These are phyloP conservation scores for Epichloe scottii DNA, from an alignment of 2,329 filamentous ascomycete genomes.

Conservation along the genomic window DNA sequence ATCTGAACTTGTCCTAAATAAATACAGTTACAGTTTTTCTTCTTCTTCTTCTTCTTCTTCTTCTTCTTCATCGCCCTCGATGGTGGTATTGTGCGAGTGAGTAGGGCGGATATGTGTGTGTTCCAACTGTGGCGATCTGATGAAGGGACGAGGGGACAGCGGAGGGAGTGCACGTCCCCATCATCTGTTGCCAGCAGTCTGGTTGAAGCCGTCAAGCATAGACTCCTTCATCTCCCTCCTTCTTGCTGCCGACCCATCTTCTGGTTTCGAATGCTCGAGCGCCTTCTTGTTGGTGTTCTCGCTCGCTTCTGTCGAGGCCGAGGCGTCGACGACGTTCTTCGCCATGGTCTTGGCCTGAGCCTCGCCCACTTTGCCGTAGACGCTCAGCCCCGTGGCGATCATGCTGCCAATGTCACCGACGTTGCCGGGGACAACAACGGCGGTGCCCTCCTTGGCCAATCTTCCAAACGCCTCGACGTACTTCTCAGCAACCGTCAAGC, in stretches of 20 bases:
- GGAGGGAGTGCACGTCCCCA: background rate
- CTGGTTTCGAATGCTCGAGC: constrained; percentile 8
- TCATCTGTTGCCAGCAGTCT: constrained; percentile 21
- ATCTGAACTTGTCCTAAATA: too few species aligned
- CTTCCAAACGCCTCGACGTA: constrained; percentile 93
- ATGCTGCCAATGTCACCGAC: constrained; percentile 92
- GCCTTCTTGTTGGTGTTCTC: constrained; percentile 7
- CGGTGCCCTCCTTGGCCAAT: constrained; percentile 88
- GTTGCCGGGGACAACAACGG: constrained; percentile 90
- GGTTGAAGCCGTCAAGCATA: constrained; percentile 28
- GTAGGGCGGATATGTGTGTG: background rate
- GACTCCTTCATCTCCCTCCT: constrained; percentile 24
- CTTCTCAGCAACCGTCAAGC: constrained; percentile 85
- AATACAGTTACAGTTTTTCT: too few species aligned
- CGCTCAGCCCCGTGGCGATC: constrained; percentile 91
- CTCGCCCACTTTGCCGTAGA: constrained; percentile 87
- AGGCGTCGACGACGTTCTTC: constrained; percentile 30
- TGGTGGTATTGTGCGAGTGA: background rate
- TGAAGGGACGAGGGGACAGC: too few species aligned
- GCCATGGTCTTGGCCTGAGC: constrained; percentile 60
- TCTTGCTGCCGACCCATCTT: constrained; percentile 7
- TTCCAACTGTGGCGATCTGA: background rate
- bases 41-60: too few species aligned
- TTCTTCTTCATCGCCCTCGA: too few species aligned
- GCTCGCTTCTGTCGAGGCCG: constrained; percentile 10